A percentile compares a stretch with the other conserved stretches of the same genome.
phyloP scores from a whole-genome alignment of 257 asterid species.

The Solanum gracilifrons region DNA sequence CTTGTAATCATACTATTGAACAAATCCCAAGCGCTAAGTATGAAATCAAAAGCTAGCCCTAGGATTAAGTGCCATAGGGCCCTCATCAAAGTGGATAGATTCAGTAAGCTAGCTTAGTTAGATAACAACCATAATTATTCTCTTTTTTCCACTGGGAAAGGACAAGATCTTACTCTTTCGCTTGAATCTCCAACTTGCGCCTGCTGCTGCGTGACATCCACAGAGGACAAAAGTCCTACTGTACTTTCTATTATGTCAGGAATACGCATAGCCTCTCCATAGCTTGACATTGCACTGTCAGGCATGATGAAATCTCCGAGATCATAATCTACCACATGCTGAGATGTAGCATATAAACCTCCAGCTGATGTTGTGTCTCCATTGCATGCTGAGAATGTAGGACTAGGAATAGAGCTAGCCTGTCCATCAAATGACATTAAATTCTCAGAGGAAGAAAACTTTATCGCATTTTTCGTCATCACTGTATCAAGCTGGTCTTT shows the following conservation, averaged over 20 bases:
- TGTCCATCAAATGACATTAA: slow-evolving; percentile 52
- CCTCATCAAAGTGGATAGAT: not conserved
- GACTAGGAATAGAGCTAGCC: slow-evolving; percentile 55
- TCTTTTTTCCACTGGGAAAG: not conserved
- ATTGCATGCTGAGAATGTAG: slow-evolving; percentile 32
- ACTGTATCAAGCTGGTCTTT: slow-evolving; percentile 53
- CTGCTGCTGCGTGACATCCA: slow-evolving; percentile 7
- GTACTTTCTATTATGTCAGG: slow-evolving; percentile 7
- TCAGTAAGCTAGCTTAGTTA: not conserved
- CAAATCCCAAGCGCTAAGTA: not conserved
- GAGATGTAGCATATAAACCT: not conserved
- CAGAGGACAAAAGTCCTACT: slow-evolving; percentile 23
- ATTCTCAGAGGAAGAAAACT: slow-evolving; percentile 88
- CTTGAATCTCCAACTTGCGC: slow-evolving; percentile 9
- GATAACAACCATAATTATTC: not conserved
- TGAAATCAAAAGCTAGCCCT: not conserved
- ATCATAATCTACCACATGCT: not conserved
- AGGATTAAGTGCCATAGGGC: not conserved
- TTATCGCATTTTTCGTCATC: slow-evolving; percentile 44
- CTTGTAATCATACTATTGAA: not conserved
- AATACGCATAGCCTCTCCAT: slow-evolving; percentile 10
- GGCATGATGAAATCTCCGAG: slow-evolving; percentile 21
- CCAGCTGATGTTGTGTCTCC: slow-evolving; percentile 6
- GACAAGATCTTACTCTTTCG: slow-evolving; percentile 29
- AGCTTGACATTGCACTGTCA: slow-evolving; percentile 2